phyloP scores from a whole-genome alignment of 768 basidiomycete species.

The Trametes gibbosa region DNA sequence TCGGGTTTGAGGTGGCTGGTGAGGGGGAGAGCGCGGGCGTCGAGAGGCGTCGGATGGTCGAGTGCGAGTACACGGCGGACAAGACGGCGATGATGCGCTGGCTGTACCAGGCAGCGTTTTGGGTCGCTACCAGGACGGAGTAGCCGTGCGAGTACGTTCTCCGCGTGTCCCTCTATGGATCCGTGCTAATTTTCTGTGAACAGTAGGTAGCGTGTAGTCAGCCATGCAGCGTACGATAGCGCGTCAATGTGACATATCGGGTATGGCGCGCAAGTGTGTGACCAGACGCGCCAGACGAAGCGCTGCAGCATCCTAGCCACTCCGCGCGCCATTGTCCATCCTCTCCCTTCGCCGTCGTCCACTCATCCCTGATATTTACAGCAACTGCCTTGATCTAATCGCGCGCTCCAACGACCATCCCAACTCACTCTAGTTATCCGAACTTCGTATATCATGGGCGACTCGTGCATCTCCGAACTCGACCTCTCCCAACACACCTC shows the following conservation, averaged over 20 bases:
- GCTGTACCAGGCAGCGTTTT: slow-evolving; percentile 67
- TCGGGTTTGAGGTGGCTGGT: slow-evolving; percentile 49
- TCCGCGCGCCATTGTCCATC: background rate
- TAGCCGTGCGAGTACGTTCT: too few relatives aligned
- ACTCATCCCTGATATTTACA: background rate
- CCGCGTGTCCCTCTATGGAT: too few relatives aligned
- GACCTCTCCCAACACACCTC: background rate
- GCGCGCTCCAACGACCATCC: background rate
- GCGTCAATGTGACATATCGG: background rate
- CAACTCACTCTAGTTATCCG: background rate
- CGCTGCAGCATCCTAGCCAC: background rate
- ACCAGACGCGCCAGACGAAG: background rate
- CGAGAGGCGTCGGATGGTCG: slow-evolving; percentile 40
- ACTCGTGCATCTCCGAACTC: background rate
- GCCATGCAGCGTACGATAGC: background rate
- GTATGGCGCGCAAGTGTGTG: background rate
- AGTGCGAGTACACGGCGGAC: slow-evolving; percentile 68
- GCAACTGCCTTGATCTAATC: background rate
- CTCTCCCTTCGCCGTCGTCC: background rate
- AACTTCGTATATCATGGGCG: background rate
- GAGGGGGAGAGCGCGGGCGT: background rate
- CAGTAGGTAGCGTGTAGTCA: background rate
- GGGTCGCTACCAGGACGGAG: slow-evolving; percentile 48
- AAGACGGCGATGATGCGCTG: slow-evolving; percentile 65
- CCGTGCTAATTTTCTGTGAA: background rate